A percentile compares a stretch with the other conserved stretches of the same genome.
Evolutionary conservation across 2,329 filamentous ascomycete species (phyloP).

Genomic region (Orbilia ellipsospora): DNA sequence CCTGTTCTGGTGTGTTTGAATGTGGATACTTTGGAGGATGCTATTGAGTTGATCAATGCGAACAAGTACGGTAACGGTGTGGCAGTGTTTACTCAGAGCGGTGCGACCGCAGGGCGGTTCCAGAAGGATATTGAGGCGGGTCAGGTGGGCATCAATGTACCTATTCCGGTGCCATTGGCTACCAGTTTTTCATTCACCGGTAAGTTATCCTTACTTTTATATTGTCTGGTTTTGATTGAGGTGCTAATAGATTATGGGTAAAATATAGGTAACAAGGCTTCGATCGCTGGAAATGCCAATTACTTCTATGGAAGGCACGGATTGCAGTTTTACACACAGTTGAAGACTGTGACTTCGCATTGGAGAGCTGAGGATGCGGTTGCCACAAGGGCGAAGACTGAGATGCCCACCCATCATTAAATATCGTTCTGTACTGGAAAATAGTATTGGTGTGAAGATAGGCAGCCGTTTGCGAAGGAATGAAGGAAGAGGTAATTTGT

Average conservation of each 20-base stretch:
- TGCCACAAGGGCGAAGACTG: slow-evolving; percentile 82
- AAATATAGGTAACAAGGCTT: slow-evolving; percentile 76
- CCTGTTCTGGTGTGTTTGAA: slow-evolving; percentile 85
- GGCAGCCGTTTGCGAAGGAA: no score
- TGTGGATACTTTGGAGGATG: slow-evolving; percentile 80
- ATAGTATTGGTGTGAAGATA: no score
- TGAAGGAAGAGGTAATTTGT: slow-evolving; percentile 29
- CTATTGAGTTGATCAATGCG: slow-evolving; percentile 81
- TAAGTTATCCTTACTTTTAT: slow-evolving; percentile 62
- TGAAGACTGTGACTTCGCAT: slow-evolving; percentile 90
- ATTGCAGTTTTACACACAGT: slow-evolving; percentile 93
- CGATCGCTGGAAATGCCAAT: slow-evolving; percentile 88
- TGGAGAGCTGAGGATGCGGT: slow-evolving; percentile 90
- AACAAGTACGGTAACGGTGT: slow-evolving; percentile 90
- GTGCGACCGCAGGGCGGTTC: slow-evolving; percentile 80
- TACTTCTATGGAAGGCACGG: slow-evolving; percentile 96
- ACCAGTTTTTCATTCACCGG: slow-evolving; percentile 77
- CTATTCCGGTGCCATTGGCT: slow-evolving; percentile 71
- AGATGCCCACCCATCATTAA: slow-evolving; percentile 78
- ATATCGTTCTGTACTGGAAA: no score
- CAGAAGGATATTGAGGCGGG: slow-evolving; percentile 84
- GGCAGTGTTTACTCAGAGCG: slow-evolving; percentile 84
- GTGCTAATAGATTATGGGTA: no score
- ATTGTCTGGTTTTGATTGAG: not conserved
- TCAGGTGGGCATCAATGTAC: slow-evolving; percentile 80